Conservation (phyloP, 2,329 filamentous ascomycete genomes). For the Xylariaceae sp. region DNA sequence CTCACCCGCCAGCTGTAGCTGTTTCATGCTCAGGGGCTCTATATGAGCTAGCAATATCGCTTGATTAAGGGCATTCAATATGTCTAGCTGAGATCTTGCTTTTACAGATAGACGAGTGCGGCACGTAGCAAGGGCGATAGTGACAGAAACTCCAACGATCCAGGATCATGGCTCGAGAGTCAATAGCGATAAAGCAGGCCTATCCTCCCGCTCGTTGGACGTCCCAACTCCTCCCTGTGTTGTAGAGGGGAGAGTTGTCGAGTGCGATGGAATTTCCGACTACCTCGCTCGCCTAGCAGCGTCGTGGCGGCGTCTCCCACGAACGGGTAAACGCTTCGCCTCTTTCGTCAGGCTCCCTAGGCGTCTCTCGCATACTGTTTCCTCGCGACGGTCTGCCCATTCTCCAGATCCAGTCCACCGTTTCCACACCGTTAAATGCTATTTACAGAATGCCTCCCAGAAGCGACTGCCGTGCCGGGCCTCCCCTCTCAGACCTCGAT, state of each 20-base stretch:
- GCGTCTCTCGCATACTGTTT: conserved; percentile 8
- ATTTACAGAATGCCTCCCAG: not conserved
- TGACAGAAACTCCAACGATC: conserved; percentile 5
- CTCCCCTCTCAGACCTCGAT: not conserved
- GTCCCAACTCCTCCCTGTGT: conserved; percentile 7
- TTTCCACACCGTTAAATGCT: not conserved
- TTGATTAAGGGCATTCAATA: conserved; percentile 19
- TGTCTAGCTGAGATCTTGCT: conserved; percentile 2
- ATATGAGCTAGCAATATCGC: conserved; percentile 22
- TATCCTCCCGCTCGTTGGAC: not conserved
- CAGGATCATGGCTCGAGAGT: conserved; percentile 1
- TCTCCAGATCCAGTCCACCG: not conserved
- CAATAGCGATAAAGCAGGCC: not conserved
- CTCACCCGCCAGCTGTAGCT: conserved; percentile 10
- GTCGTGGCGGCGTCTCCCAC: conserved; percentile 7
- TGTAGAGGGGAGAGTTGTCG: conserved; percentile 20
- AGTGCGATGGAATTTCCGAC: conserved; percentile 8
- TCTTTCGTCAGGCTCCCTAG: not conserved
- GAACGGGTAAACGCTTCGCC: conserved; percentile 16
- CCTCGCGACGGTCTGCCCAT: not conserved
- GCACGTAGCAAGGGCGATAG: conserved; percentile 3
- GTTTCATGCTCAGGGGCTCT: conserved; percentile 9
- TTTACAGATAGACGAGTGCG: conserved; percentile 1
- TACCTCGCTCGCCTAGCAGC: conserved; percentile 10
- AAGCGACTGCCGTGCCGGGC: not conserved